A percentile compares a stretch with the other conserved stretches of the same genome.
phyloP scores from a whole-genome alignment of 225 moss, liverwort and hornwort species.

The Marchantia polymorpha region DNA sequence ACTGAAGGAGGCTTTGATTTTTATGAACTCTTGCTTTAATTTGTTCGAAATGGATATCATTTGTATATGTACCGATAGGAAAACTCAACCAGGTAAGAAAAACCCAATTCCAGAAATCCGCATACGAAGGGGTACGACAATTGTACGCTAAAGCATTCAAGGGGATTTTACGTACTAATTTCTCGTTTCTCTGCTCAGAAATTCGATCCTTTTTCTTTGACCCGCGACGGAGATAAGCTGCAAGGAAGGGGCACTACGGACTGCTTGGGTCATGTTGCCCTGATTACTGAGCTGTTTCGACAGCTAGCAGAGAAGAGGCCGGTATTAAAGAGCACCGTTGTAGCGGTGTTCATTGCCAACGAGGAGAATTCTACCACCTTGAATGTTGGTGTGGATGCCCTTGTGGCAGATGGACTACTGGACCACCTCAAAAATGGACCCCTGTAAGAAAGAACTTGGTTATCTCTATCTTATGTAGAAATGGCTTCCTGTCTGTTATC shows the following conservation, averaged over 20 bases:
- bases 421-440: constrained; percentile 65
- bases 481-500: too few species aligned
- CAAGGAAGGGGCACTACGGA: constrained; percentile 69
- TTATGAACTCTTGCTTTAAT: too few species aligned
- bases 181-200: constrained; percentile 31
- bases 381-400: constrained; percentile 67
- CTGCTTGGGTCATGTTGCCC: constrained; percentile 72
- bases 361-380: constrained; percentile 59
- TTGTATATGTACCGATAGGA: too few species aligned
- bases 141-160: too few species aligned
- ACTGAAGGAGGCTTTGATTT: too few species aligned
- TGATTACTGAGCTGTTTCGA: constrained; percentile 67
- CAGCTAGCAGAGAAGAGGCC: constrained; percentile 47
- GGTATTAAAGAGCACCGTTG: constrained; percentile 49
- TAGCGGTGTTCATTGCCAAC: constrained; percentile 71
- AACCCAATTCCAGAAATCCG: too few species aligned
- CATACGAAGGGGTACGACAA: too few species aligned
- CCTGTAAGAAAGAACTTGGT: constrained; percentile 42
- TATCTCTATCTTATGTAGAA: background rate
- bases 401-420: constrained; percentile 62
- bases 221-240: constrained; percentile 60
- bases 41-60: too few species aligned
- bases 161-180: too few species aligned
- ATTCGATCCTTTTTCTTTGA: constrained; percentile 65
- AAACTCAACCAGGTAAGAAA: too few species aligned